phyloP scores from a whole-genome alignment of 345 rosid species.

The Pistacia atlantica region DNA sequence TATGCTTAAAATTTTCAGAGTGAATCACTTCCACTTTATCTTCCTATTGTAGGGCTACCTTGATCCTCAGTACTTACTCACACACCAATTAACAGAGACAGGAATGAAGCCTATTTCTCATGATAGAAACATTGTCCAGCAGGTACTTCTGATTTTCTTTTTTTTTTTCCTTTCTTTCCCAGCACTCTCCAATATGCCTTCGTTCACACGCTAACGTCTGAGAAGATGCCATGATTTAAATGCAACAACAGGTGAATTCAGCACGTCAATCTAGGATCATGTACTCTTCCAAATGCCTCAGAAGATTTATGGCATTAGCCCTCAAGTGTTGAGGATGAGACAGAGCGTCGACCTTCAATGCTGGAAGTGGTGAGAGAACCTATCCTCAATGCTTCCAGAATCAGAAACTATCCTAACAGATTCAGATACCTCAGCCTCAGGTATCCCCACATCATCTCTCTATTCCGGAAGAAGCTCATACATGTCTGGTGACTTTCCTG shows the following conservation, averaged over 20 bases:
- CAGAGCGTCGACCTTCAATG: conserved; percentile 46
- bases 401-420: conserved; percentile 13
- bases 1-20: not conserved
- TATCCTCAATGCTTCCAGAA: conserved; percentile 33
- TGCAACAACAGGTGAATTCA: conserved; percentile 28
- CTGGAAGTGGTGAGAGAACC: conserved; percentile 44
- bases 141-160: conserved; percentile 25
- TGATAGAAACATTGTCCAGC: conserved; percentile 51
- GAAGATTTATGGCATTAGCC: conserved; percentile 47
- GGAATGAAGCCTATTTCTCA: conserved; percentile 53
- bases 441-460: conserved; percentile 5
- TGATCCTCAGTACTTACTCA: conserved; percentile 52
- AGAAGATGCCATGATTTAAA: too few species aligned
- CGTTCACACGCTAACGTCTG: too few species aligned
- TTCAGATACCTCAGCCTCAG: conserved; percentile 22
- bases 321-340: conserved; percentile 41
- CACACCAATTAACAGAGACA: conserved; percentile 48
- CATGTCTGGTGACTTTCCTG: conserved; percentile 7
- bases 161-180: too few species aligned
- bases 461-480: conserved; percentile 12
- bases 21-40: not conserved
- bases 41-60: conserved; percentile 42
- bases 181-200: too few species aligned
- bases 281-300: conserved; percentile 34
- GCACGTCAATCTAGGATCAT: conserved; percentile 41